Evolutionary conservation across 2,329 filamentous ascomycete species (phyloP).

Genomic region (Epichloe baconii): DNA sequence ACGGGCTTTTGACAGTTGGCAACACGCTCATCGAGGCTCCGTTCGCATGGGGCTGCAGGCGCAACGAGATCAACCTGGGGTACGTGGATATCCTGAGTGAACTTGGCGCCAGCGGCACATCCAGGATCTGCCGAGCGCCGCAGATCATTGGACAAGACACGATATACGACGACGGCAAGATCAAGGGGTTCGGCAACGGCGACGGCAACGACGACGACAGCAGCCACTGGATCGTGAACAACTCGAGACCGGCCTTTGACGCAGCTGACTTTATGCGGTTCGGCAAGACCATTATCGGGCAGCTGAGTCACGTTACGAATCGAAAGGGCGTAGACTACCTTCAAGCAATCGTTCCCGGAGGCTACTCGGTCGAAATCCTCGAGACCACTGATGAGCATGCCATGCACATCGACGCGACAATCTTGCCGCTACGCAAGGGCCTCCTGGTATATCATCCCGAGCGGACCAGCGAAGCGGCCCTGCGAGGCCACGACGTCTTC

Average conservation of each 20-base stretch:
- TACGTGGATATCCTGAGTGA: constrained; percentile 3
- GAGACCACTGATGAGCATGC: constrained; percentile 12
- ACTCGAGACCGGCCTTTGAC: constrained; percentile 19
- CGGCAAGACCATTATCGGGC: constrained; percentile 17
- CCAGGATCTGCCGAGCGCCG: constrained; percentile 4
- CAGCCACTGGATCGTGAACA: constrained; percentile 18
- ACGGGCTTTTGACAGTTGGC: constrained; percentile 18
- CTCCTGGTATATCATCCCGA: constrained; percentile 15
- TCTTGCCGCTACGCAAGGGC: constrained; percentile 15
- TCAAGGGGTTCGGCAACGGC: background rate
- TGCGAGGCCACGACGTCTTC: constrained; percentile 14
- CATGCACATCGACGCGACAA: constrained; percentile 20
- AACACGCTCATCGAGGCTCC: constrained; percentile 17
- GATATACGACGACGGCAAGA: constrained; percentile 7
- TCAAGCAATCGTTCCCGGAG: constrained; percentile 9
- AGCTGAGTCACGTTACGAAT: constrained; percentile 20
- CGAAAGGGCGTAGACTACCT: constrained; percentile 17
- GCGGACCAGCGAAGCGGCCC: constrained; percentile 10
- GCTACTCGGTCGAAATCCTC: constrained; percentile 17
- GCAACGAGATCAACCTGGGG: constrained; percentile 11
- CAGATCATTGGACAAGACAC: constrained; percentile 8
- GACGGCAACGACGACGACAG: background rate
- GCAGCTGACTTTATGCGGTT: constrained; percentile 22
- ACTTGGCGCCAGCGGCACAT: background rate
- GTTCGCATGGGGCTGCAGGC: constrained; percentile 16